A percentile compares a stretch with the other conserved stretches of the same genome.
phyloP scores from a whole-genome alignment of 1,139 yeast genomes.

The Pichia norvegensis region DNA sequence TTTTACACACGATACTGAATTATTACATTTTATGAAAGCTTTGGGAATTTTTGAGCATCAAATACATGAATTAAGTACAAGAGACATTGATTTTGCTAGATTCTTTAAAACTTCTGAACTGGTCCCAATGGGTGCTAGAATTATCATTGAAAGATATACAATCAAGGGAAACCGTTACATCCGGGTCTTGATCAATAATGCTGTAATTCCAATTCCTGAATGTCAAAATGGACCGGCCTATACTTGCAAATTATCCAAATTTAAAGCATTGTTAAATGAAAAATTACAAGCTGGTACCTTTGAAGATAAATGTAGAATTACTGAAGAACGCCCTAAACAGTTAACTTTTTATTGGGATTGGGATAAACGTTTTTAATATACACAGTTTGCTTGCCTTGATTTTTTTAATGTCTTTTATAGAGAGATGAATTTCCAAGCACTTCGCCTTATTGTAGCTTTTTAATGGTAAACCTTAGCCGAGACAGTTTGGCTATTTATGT shows the following conservation, averaged over 20 bases:
- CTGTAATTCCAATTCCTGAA: constrained; percentile 41
- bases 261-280: constrained; percentile 27
- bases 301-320: constrained; percentile 26
- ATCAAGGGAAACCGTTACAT: constrained; percentile 30
- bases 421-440: too few species aligned
- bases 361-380: constrained; percentile 9
- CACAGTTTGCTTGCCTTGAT: too few species aligned
- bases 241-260: constrained; percentile 34
- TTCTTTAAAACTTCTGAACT: constrained; percentile 41
- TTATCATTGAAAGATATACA: constrained; percentile 40
- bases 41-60: constrained; percentile 35
- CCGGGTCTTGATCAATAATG: constrained; percentile 46
- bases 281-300: constrained; percentile 30
- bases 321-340: constrained; percentile 15
- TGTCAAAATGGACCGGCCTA: constrained; percentile 43
- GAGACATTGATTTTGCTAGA: constrained; percentile 30
- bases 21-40: constrained; percentile 38
- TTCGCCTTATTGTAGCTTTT: too few species aligned
- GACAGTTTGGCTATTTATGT: too few species aligned
- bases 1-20: constrained; percentile 50
- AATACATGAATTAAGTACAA: constrained; percentile 22
- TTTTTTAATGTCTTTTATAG: too few species aligned
- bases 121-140: constrained; percentile 50
- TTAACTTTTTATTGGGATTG: constrained; percentile 26
- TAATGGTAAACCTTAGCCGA: too few species aligned